These are phyloP conservation scores for Dicorynia guianensis DNA, from an alignment of 306 rosid species.

Conservation along the genomic window DNA sequence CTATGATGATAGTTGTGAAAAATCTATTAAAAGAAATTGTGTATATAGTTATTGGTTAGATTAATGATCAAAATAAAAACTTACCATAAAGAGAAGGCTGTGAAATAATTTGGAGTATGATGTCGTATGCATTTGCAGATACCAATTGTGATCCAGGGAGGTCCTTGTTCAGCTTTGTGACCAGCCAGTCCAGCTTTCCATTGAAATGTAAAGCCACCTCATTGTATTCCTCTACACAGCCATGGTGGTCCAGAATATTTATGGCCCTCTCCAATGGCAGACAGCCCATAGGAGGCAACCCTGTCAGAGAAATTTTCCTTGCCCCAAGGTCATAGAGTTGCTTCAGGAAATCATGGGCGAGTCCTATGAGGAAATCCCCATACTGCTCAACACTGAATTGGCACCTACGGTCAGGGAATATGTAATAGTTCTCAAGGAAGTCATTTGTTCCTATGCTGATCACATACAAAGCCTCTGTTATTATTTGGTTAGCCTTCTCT, in stretches of 20 bases:
- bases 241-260: conserved; percentile 50
- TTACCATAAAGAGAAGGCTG: conserved; percentile 49
- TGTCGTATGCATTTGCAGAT: conserved; percentile 47
- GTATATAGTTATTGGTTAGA: too few species aligned
- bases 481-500: conserved; percentile 47
- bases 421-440: conserved; percentile 62
- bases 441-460: conserved; percentile 72
- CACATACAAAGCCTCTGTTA: conserved; percentile 62
- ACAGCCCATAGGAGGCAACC: conserved; percentile 75
- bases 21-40: too few species aligned
- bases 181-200: conserved; percentile 53
- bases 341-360: conserved; percentile 55
- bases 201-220: conserved; percentile 62
- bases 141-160: conserved; percentile 53
- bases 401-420: not conserved
- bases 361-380: conserved; percentile 52
- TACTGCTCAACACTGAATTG: conserved; percentile 40
- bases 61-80: not conserved
- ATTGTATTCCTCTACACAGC: conserved; percentile 54
- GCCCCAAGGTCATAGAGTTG: conserved; percentile 61
- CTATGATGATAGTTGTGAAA: too few species aligned
- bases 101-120: conserved; percentile 40
- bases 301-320: conserved; percentile 63
- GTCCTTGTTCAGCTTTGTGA: conserved; percentile 48
- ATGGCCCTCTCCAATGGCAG: conserved; percentile 63